Evolutionary conservation across 441 rosid species (phyloP), one percentile per base, ranked within the genome.

Genomic region (Macaranga tanarius): DNA sequence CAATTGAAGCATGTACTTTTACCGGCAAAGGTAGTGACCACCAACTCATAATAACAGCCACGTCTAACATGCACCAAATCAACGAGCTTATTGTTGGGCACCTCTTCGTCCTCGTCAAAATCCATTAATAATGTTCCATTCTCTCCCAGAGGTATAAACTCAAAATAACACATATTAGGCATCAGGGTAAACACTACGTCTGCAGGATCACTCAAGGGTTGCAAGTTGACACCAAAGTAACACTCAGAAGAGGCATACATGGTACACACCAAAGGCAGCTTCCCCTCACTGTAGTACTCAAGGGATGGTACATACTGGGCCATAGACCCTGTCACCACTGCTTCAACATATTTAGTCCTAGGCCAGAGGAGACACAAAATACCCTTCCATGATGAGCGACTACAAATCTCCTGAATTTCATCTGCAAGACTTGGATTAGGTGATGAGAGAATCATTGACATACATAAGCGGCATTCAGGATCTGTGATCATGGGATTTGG

Each of bases 161-260:
- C 97, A 67, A 83, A 93, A 84, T 89, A 93, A 71, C 94, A 80
- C 98, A 93, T 93, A 75, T 91, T 91, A 38, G 98, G 97, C 87
- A 93, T 72, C 54, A 93, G 87, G 12, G 98, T 93, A 79, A 89
- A 93, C 25, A 87, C 85, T 17, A 91, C 97, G 16, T 93, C 92
- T 10, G 86, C 82, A 52, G 98, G 98, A 70, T 88, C 79, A 38
- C 88, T 87, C 72, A 93, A 79, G 48, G 98, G 97, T 58, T 81
- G 86, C 87, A 93, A 74, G 86, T 93, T 93, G 80, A 93, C 89
- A 11, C 98, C 98, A 57, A 93, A 87, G 80, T 91, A 93, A 73
- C 92, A 88, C 84, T 93, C 98, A 2, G 98, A 93, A 40, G 98
- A 91, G 73, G 98, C 98, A 75, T 93, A 93, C 98, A 93, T 93